phyloP scores from a whole-genome alignment of 2,329 filamentous ascomycete genomes.

The Aspergillus vadensis region DNA sequence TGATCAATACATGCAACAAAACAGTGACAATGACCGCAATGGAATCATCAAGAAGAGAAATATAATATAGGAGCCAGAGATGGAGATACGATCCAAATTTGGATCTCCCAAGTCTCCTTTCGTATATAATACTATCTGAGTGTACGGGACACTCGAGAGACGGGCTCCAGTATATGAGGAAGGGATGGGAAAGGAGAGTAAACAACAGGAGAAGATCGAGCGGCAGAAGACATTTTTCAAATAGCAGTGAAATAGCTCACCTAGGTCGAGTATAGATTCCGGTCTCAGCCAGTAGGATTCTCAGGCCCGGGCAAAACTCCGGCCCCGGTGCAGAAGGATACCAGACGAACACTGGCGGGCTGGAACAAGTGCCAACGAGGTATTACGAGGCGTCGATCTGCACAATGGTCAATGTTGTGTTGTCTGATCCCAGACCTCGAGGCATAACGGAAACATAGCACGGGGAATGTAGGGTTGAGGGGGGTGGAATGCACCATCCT shows the following conservation, averaged over 20 bases:
- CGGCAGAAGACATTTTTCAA: slow-evolving; percentile 7
- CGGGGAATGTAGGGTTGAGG: slow-evolving; percentile 24
- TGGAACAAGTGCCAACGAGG: slow-evolving; percentile 11
- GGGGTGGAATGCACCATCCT: slow-evolving; percentile 22
- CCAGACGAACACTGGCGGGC: slow-evolving; percentile 13
- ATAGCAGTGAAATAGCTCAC: slow-evolving; percentile 19
- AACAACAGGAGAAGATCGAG: background rate
- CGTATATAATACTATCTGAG: background rate
- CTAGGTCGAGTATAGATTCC: slow-evolving; percentile 19
- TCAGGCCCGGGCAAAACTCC: slow-evolving; percentile 16
- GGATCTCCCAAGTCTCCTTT: background rate
- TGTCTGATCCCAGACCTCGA: slow-evolving; percentile 8
- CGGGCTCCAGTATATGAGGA: background rate
- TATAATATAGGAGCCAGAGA: background rate
- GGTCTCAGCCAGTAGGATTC: slow-evolving; percentile 18
- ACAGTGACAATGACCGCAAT: background rate
- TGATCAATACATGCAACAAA: background rate
- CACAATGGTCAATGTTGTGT: slow-evolving; percentile 10
- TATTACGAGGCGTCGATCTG: slow-evolving; percentile 24
- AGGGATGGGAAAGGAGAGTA: background rate
- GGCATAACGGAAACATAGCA: slow-evolving; percentile 15
- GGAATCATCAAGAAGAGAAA: background rate
- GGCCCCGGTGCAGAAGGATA: slow-evolving; percentile 14
- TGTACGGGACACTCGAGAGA: background rate
- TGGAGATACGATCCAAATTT: background rate